These are phyloP conservation scores for Lepiota brunneoincarnata DNA, from an alignment of 768 basidiomycete species.

Conservation along the genomic window DNA sequence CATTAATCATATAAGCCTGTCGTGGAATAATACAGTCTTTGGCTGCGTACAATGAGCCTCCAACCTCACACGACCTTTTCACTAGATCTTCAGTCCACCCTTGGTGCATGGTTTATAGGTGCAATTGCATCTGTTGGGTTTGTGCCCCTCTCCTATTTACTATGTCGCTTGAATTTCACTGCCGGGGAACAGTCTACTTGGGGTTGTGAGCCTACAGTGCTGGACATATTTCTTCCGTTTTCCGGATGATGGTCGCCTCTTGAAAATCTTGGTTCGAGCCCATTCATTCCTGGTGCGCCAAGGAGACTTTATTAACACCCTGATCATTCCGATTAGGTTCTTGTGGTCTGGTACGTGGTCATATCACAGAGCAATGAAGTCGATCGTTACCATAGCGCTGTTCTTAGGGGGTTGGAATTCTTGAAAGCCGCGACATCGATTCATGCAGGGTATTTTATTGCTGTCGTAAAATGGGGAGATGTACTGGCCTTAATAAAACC, in stretches of 20 bases:
- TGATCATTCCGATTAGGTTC: neutral
- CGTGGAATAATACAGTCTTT: too few species aligned
- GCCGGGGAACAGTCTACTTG: neutral
- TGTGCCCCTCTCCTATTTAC: neutral
- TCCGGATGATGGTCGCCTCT: neutral
- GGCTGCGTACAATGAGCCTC: too few species aligned
- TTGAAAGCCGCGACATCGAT: neutral
- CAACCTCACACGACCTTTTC: too few species aligned
- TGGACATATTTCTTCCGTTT: conserved; percentile 3
- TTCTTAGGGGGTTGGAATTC: neutral
- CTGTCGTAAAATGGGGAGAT: neutral
- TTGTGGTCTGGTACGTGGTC: neutral
- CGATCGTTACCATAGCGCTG: neutral
- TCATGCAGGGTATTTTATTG: neutral
- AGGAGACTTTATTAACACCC: neutral
- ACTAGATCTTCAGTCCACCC: conserved; percentile 2
- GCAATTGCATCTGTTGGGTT: conserved; percentile 6
- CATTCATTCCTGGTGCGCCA: neutral
- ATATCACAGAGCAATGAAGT: too few species aligned
- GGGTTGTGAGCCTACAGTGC: conserved; percentile 1
- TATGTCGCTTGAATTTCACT: too few species aligned
- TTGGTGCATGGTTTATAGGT: conserved; percentile 4
- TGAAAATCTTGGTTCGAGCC: neutral
- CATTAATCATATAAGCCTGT: too few species aligned
- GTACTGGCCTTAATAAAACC: neutral